Conservation (phyloP, 2,329 filamentous ascomycete genomes). For the Acarospora socialis region DNA sequence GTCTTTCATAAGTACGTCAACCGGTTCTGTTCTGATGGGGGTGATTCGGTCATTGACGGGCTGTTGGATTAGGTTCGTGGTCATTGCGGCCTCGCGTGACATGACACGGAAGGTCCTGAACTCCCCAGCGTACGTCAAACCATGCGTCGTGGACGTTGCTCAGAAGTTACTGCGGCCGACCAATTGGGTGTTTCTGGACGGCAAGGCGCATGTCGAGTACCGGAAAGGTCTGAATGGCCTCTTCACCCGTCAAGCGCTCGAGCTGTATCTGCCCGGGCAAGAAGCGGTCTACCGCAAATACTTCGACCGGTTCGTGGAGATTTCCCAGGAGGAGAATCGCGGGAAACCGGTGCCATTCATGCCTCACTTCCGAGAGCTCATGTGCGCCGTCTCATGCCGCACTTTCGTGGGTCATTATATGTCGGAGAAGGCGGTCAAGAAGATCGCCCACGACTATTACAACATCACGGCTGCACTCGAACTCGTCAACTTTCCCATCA, state of each 20-base stretch:
- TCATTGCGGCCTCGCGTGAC: conserved; percentile 88
- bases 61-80: conserved; percentile 58
- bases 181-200: conserved; percentile 97
- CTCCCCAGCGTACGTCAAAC: conserved; percentile 80
- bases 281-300: conserved; percentile 84
- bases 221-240: conserved; percentile 90
- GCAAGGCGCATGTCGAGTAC: conserved; percentile 88
- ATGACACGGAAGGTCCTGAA: conserved; percentile 96
- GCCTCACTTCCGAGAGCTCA: conserved; percentile 81
- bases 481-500: conserved; percentile 96
- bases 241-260: conserved; percentile 82
- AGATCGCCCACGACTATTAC: conserved; percentile 93
- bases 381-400: conserved; percentile 86
- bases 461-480: conserved; percentile 90
- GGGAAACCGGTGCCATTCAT: conserved; percentile 77
- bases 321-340: conserved; percentile 53
- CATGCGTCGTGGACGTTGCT: conserved; percentile 87
- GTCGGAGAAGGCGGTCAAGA: conserved; percentile 75
- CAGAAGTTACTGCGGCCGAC: conserved; percentile 81
- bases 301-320: conserved; percentile 62
- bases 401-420: conserved; percentile 98
- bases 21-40: conserved; percentile 3
- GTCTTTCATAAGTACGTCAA: conserved; percentile 88
- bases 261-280: conserved; percentile 78
- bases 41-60: conserved; percentile 4